A percentile compares a stretch with the other conserved stretches of the same genome.
phyloP scores from a whole-genome alignment of 1,284 basidiomycete species.

The Cryptococcus maquisensis region DNA sequence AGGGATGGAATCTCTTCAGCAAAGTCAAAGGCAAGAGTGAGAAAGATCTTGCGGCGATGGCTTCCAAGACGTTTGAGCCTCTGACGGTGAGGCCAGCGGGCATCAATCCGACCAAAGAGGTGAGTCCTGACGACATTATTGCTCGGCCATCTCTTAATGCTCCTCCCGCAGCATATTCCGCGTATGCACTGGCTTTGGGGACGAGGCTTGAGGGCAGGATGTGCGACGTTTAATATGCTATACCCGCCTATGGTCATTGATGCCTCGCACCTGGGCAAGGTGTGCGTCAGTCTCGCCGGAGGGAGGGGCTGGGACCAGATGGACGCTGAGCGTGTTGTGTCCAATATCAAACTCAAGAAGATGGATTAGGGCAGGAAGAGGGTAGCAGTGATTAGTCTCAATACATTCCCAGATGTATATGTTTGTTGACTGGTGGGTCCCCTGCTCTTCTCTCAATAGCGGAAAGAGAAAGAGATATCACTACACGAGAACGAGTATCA shows the following conservation, averaged over 20 bases:
- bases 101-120: slow-evolving; percentile 23
- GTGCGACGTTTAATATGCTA: background rate
- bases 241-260: slow-evolving; percentile 1
- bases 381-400: too few relatives aligned
- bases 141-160: background rate
- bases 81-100: slow-evolving; percentile 25
- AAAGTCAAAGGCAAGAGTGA: slow-evolving; percentile 27
- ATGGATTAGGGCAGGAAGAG: too few relatives aligned
- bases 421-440: too few relatives aligned
- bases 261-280: too few relatives aligned
- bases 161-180: background rate
- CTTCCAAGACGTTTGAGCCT: slow-evolving; percentile 15
- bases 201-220: background rate
- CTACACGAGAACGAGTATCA: too few relatives aligned
- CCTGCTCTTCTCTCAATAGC: too few relatives aligned
- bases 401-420: too few relatives aligned
- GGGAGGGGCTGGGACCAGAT: too few relatives aligned
- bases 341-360: too few relatives aligned
- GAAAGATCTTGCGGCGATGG: slow-evolving; percentile 12
- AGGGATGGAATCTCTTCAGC: slow-evolving; percentile 15
- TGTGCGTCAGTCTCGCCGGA: too few relatives aligned
- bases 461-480: too few relatives aligned
- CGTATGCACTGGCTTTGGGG: background rate
- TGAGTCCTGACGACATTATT: slow-evolving; percentile 7
- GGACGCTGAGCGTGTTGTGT: too few relatives aligned